A percentile compares a stretch with the other conserved stretches of the same genome.
Evolutionary conservation across 768 basidiomycete species (phyloP).

Genomic region (Boletus insuetus): DNA sequence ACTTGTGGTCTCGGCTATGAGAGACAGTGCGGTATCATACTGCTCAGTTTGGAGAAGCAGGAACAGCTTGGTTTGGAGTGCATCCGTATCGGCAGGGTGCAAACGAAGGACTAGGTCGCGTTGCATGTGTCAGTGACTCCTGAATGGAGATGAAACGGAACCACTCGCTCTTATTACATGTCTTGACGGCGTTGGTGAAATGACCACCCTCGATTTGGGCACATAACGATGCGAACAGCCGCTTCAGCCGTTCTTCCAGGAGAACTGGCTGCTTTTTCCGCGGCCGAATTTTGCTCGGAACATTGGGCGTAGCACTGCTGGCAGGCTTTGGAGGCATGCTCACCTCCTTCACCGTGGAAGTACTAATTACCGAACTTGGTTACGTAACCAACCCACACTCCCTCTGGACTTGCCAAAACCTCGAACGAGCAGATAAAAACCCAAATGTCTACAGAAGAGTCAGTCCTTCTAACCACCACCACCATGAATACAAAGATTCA

Average conservation of each 20-base stretch:
- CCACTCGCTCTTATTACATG: constrained; percentile 84
- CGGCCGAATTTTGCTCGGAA: constrained; percentile 4
- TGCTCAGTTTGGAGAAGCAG: constrained; percentile 85
- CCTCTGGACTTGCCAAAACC: neutral
- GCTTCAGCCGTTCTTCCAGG: constrained; percentile 39
- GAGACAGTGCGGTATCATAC: constrained; percentile 62
- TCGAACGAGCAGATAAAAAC: constrained; percentile 18
- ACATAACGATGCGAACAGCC: constrained; percentile 73
- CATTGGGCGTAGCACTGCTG: constrained; percentile 4
- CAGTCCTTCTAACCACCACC: constrained; percentile 20
- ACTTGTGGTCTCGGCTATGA: constrained; percentile 39
- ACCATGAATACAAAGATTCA: neutral
- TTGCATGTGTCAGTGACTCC: constrained; percentile 18
- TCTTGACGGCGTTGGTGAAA: constrained; percentile 82
- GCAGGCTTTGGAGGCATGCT: constrained; percentile 22
- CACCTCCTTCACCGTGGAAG: constrained; percentile 1
- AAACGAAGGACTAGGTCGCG: constrained; percentile 61
- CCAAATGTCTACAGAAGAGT: constrained; percentile 57
- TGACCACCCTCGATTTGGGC: constrained; percentile 91
- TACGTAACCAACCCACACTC: constrained; percentile 17
- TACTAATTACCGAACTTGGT: constrained; percentile 21
- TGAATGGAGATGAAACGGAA: constrained; percentile 19
- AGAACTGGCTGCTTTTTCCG: constrained; percentile 23
- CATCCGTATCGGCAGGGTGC: constrained; percentile 65
- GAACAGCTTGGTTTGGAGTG: constrained; percentile 81